These are phyloP conservation scores for Penicillium antarcticum DNA, from an alignment of 495 filamentous ascomycete species.

Conservation along the genomic window DNA sequence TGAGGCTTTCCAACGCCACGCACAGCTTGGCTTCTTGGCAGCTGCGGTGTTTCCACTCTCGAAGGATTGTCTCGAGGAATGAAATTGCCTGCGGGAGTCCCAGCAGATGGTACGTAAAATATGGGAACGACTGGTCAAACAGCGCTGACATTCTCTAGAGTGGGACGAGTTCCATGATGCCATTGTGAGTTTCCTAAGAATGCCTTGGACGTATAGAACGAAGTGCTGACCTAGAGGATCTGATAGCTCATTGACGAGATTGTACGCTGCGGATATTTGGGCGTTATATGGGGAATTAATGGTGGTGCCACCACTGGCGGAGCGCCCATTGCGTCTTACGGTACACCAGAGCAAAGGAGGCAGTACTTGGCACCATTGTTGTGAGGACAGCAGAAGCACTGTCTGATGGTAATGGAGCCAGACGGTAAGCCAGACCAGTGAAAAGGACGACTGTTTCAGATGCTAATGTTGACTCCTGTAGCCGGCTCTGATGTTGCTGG, in stretches of 20 bases:
- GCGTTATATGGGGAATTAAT: conserved; percentile 15
- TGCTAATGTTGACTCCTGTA: not conserved
- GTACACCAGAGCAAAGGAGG: conserved; percentile 6
- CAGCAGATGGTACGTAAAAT: conserved; percentile 6
- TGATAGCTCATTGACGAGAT: conserved; percentile 15
- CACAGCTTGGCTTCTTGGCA: conserved; percentile 10
- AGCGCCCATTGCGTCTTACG: conserved; percentile 11
- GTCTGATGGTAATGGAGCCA: conserved; percentile 12
- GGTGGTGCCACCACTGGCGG: conserved; percentile 14
- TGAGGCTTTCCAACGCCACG: conserved; percentile 13
- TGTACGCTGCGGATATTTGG: conserved; percentile 12
- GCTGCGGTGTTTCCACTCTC: conserved; percentile 13
- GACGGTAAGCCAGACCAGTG: not conserved
- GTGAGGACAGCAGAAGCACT: conserved; percentile 13
- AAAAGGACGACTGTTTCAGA: too few relatives aligned
- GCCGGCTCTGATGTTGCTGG: conserved; percentile 68
- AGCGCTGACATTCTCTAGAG: conserved; percentile 1
- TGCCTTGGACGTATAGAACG: not conserved
- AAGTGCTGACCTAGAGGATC: not conserved
- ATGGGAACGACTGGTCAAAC: not conserved
- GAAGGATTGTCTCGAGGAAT: conserved; percentile 8
- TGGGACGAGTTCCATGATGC: conserved; percentile 17
- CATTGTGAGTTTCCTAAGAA: conserved; percentile 1
- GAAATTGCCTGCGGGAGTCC: conserved; percentile 10
- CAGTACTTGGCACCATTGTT: conserved; percentile 12